Base-by-base conservation (phyloP, 257 asterid species). In the Fraxinus pennsylvanica region DNA sequence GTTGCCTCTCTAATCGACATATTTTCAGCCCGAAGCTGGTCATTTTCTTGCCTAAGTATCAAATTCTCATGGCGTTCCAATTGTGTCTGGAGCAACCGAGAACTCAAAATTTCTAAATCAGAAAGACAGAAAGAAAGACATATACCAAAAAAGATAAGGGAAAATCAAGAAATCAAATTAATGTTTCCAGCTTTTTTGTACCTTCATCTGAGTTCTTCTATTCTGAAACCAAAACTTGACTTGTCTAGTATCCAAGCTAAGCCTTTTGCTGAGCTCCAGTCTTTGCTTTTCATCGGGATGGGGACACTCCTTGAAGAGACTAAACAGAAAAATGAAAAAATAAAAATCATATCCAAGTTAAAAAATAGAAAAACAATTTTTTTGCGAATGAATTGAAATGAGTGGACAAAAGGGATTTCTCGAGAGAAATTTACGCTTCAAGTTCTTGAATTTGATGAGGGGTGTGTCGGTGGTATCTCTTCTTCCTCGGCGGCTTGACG, bases 391-490 rank as follows among this genome's bases (percentile, higher is more conserved):
- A n/a, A 2, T 38, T 19, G 43, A 36, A 10, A 3, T 7, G 8
- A 29, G 27, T 9, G 65, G 25, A 47, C 6, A 35, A 52, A 21
- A 54, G 78, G 14, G 72, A 54, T 27, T 82, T 75, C 30, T 50
- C 1, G 43, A 25, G 65, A 71, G 41, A 59, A 30, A 32, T 78
- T 68, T 89, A 94, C 98, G 96, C 79, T 65, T 94, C 98, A 15
- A 95, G 99, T 78, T 95, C 97, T 87, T 95, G 99, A 77, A 95
- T 95, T 89, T 95, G 99, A 79, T 93, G 97, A 72, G 97, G 98
- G 36, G 98, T 95, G 92, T 95, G 99, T 79, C 99, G 97, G 91
- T 93, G 97, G 87, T 93, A 93, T 85, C 97, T 84, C 79, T 95
- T 95, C 84, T 93, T 93, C 85, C 91, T 84, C 25, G 96, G 94